phyloP scores from a whole-genome alignment of 1,284 basidiomycete species.

The Filobasidium uniguttulatum region DNA sequence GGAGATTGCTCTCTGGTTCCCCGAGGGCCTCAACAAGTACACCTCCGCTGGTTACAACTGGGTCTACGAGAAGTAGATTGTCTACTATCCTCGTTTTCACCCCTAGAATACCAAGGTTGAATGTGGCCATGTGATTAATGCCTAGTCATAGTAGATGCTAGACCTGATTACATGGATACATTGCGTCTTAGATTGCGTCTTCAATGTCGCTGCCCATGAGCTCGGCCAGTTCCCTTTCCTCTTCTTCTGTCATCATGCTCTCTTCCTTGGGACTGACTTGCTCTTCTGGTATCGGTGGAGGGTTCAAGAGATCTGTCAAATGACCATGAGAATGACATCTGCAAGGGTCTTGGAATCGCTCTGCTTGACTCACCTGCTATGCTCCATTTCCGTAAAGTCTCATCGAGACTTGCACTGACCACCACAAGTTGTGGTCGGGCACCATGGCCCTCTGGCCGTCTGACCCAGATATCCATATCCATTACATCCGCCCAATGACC shows the following conservation, averaged over 20 bases:
- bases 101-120: not conserved
- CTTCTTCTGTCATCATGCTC: conserved; percentile 31
- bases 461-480: conserved; percentile 55
- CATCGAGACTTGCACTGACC: conserved; percentile 66
- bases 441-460: conserved; percentile 39
- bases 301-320: conserved; percentile 26
- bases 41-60: conserved; percentile 52
- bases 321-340: not conserved
- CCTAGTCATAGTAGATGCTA: not conserved
- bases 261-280: conserved; percentile 15
- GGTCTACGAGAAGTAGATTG: conserved; percentile 60
- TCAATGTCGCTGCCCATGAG: conserved; percentile 28
- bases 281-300: conserved; percentile 21
- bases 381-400: conserved; percentile 69
- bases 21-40: conserved; percentile 57
- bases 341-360: not conserved
- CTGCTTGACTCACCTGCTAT: conserved; percentile 51
- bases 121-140: not conserved
- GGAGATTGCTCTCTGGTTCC: conserved; percentile 70
- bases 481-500: conserved; percentile 80
- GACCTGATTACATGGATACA: not conserved
- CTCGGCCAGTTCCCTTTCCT: conserved; percentile 54
- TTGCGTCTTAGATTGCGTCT: not conserved
- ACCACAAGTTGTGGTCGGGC: conserved; percentile 55
- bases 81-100: not conserved